These are phyloP conservation scores for Colletotrichum sp. DNA, from an alignment of 2,329 filamentous ascomycete species.

Conservation along the genomic window DNA sequence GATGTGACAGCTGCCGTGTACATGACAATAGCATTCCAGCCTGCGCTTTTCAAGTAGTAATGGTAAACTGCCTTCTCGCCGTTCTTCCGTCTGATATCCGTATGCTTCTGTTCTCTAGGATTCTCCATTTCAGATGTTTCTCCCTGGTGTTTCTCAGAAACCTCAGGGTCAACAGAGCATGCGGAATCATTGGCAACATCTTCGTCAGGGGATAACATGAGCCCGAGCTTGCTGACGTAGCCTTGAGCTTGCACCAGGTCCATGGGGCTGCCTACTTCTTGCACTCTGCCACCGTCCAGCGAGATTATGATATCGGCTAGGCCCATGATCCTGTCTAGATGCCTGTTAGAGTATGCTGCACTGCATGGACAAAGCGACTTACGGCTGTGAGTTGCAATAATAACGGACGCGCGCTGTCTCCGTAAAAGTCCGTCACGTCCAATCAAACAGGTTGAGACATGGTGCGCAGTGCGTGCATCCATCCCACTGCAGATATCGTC, in stretches of 20 bases:
- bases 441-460: background rate
- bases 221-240: background rate
- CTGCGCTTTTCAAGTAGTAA: constrained; percentile 3
- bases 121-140: background rate
- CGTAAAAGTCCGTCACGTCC: background rate
- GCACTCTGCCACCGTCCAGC: background rate
- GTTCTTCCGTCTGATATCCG: background rate
- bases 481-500: constrained; percentile 15
- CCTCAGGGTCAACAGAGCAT: background rate
- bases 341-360: background rate
- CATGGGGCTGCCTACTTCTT: background rate
- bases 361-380: background rate
- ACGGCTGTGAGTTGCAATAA: constrained; percentile 12
- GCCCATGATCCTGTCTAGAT: background rate
- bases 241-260: background rate
- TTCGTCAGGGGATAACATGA: background rate
- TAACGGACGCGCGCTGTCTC: background rate
- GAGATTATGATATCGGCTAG: background rate
- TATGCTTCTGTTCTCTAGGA: background rate
- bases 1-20: background rate
- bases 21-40: background rate
- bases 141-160: background rate
- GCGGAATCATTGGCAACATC: background rate
- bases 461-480: background rate
- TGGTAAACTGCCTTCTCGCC: constrained; percentile 5